Evolutionary conservation across 148 eudicot species (phyloP).

Genomic region (Cornus kousa): DNA sequence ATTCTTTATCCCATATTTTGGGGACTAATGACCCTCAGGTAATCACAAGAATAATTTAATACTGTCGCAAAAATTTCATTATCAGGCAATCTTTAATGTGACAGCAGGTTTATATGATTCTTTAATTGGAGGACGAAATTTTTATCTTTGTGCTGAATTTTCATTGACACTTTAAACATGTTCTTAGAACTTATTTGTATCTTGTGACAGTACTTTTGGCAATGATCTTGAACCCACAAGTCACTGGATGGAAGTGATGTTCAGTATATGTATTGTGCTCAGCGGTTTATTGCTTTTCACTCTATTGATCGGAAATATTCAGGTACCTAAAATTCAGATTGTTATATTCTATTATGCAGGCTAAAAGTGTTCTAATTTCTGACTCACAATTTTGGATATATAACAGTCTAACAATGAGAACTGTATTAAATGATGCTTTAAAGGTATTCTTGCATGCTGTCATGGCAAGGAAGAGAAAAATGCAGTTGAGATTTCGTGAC

Average conservation of each 20-base stretch:
- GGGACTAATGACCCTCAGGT: constrained; percentile 90
- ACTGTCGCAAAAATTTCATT: not conserved
- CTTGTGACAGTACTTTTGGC: constrained; percentile 43
- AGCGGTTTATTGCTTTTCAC: constrained; percentile 56
- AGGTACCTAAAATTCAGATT: constrained; percentile 25
- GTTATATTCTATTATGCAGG: not conserved
- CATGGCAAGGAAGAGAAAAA: constrained; percentile 26
- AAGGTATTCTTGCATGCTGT: constrained; percentile 39
- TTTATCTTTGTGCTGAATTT: too few relatives aligned
- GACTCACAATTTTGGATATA: not conserved
- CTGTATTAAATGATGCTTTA: not conserved
- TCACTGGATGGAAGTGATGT: constrained; percentile 52
- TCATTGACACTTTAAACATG: too few relatives aligned
- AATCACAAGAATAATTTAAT: not conserved
- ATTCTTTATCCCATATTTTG: constrained; percentile 85
- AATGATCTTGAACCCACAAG: constrained; percentile 60
- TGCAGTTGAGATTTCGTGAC: constrained; percentile 31
- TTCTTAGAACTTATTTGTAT: not conserved
- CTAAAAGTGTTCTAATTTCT: not conserved
- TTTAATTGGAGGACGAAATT: too few relatives aligned
- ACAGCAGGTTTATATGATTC: too few relatives aligned
- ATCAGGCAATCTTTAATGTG: too few relatives aligned
- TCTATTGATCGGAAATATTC: constrained; percentile 55
- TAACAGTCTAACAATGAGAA: not conserved
- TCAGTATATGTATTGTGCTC: constrained; percentile 43